Evolutionary conservation across 2,329 filamentous ascomycete species (phyloP).

Genomic region (Sporothrix curviconia): DNA sequence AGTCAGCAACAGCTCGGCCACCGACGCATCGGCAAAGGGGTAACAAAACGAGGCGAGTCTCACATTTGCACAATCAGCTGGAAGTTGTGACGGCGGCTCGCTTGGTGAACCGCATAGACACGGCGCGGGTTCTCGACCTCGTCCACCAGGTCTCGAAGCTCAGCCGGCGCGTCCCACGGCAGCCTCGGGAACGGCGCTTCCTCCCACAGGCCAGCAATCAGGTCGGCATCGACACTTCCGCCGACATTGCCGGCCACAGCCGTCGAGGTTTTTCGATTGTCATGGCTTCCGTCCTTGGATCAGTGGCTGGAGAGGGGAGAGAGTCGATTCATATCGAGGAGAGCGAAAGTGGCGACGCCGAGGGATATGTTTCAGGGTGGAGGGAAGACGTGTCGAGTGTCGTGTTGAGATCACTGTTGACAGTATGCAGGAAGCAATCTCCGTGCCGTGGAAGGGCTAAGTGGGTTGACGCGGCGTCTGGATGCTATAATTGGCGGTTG

Average conservation of each 20-base stretch:
- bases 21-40: neutral
- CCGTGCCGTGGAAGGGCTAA: too few species aligned
- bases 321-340: neutral
- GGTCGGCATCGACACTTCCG: constrained; percentile 33
- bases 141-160: constrained; percentile 49
- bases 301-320: neutral
- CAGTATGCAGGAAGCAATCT: too few species aligned
- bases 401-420: neutral
- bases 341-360: neutral
- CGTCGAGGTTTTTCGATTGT: constrained; percentile 37
- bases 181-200: constrained; percentile 53
- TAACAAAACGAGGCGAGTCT: constrained; percentile 22
- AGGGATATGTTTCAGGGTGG: too few species aligned
- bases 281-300: constrained; percentile 29
- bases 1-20: too few species aligned
- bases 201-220: constrained; percentile 55
- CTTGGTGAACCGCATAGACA: constrained; percentile 55
- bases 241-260: neutral
- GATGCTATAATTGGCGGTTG: too few species aligned
- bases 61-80: constrained; percentile 63
- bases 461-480: too few species aligned
- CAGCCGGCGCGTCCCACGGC: constrained; percentile 53
- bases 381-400: too few species aligned
- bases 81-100: constrained; percentile 55
- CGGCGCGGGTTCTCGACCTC: constrained; percentile 55